Percentiles rank a stretch among this genome's conserved stretches.
Conservation (phyloP, 2,329 filamentous ascomycete species). For the Neofusicoccum sp. region DNA sequence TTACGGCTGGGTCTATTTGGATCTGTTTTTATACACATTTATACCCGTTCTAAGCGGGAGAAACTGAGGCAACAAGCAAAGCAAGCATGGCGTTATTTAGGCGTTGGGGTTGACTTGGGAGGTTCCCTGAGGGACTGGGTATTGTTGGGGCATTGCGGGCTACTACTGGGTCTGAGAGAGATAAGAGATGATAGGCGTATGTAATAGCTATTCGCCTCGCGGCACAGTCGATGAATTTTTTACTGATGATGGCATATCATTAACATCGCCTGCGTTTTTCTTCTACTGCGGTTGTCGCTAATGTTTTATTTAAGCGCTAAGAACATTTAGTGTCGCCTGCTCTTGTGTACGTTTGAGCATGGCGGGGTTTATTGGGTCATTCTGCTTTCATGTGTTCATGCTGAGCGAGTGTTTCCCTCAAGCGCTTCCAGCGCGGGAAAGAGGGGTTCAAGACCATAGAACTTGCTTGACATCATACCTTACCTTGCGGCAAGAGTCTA, state of each 20-base stretch:
- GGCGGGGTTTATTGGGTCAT: too few relatives aligned
- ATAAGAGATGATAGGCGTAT: neutral
- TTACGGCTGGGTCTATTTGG: neutral
- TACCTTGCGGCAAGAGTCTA: too few relatives aligned
- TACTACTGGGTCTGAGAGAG: neutral
- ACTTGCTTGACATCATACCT: too few relatives aligned
- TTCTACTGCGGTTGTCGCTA: too few relatives aligned
- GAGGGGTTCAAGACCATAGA: too few relatives aligned
- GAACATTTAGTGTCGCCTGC: too few relatives aligned
- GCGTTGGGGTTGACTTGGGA: neutral
- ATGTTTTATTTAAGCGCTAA: too few relatives aligned
- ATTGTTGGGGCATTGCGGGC: neutral
- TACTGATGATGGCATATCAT: neutral
- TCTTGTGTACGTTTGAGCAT: too few relatives aligned
- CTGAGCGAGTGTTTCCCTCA: too few relatives aligned
- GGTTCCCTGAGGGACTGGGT: neutral
- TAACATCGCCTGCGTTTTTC: too few relatives aligned
- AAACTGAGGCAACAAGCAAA: neutral
- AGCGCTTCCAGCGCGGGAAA: too few relatives aligned
- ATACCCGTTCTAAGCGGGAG: neutral
- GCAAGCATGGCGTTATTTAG: slow-evolving; percentile 1
- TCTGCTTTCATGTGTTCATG: too few relatives aligned
- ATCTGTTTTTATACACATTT: neutral
- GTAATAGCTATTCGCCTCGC: neutral
- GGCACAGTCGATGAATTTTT: neutral